Evolutionary conservation across 257 asterid species (phyloP).

Genomic region (Cruciata laevipes): DNA sequence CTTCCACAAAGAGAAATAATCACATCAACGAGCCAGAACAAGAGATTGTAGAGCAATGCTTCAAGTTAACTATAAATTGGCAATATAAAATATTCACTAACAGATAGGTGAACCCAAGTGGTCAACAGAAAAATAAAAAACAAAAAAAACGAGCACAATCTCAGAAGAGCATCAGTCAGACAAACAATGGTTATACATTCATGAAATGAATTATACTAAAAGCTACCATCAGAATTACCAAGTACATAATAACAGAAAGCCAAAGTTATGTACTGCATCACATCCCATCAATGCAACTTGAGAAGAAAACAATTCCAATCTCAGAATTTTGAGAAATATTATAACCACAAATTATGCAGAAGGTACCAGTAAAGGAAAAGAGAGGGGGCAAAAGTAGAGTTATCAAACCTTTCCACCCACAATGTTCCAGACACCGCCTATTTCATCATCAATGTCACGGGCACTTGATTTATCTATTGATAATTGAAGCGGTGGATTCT

Average conservation of each 20-base stretch:
- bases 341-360: neutral
- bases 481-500: conserved; percentile 68
- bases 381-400: neutral
- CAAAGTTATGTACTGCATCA: neutral
- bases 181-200: neutral
- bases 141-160: neutral
- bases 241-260: neutral
- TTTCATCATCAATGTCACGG: conserved; percentile 72
- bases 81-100: neutral
- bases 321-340: neutral
- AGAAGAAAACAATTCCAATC: neutral
- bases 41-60: neutral
- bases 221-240: neutral
- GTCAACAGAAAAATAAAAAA: neutral
- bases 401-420: conserved; percentile 83
- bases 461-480: conserved; percentile 56
- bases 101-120: neutral
- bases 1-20: conserved; percentile 15
- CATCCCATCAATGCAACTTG: neutral
- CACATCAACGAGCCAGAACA: neutral
- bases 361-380: neutral
- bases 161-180: neutral
- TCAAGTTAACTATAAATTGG: neutral
- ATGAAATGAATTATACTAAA: neutral
- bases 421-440: conserved; percentile 83